Conservation (phyloP, 495 filamentous ascomycete genomes). For the Penicillium cosmopolitanum region DNA sequence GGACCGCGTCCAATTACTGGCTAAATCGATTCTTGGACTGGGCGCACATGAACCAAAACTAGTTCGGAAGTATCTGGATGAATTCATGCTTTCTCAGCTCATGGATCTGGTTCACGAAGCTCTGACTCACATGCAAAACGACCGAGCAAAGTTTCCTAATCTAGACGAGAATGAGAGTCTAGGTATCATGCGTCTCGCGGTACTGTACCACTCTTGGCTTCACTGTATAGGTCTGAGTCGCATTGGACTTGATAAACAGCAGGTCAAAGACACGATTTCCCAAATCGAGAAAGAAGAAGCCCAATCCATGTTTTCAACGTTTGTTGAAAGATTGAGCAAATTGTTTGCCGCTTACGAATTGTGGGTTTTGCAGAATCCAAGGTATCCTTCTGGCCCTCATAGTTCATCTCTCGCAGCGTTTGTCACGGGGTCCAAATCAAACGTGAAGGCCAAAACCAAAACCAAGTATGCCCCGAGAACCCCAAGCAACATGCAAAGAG, state of each 20-base stretch:
- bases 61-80: neutral
- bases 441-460: conserved; percentile 21
- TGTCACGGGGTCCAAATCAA: neutral
- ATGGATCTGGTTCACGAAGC: conserved; percentile 9
- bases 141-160: conserved; percentile 1
- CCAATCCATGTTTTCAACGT: neutral
- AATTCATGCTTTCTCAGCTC: neutral
- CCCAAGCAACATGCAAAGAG: conserved; percentile 50
- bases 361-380: neutral
- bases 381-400: neutral
- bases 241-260: neutral
- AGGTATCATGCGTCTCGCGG: conserved; percentile 36
- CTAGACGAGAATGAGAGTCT: conserved; percentile 8
- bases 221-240: conserved; percentile 23
- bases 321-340: neutral
- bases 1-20: conserved; percentile 13
- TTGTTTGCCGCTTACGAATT: neutral
- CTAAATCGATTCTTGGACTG: conserved; percentile 15
- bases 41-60: neutral
- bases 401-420: neutral
- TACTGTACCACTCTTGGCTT: conserved; percentile 46
- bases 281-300: neutral
- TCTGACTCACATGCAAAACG: conserved; percentile 13
- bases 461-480: conserved; percentile 50
- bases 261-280: neutral